Conservation (phyloP, 257 asterid genomes). For the Solanum megistacrolobum region DNA sequence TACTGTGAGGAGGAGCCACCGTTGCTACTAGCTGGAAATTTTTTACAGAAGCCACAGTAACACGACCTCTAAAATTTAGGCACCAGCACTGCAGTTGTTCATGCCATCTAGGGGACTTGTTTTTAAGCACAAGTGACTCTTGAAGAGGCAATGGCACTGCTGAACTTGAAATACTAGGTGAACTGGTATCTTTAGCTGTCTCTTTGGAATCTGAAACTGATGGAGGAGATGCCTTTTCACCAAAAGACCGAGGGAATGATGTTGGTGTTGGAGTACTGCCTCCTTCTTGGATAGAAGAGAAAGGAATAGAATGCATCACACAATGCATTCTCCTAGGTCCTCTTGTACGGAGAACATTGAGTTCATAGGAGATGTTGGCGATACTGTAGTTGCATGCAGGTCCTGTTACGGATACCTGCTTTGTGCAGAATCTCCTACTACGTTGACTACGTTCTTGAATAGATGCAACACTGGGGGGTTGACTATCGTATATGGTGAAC, state of each 20-base stretch:
- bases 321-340: constrained; percentile 26
- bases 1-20: constrained; percentile 5
- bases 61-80: constrained; percentile 19
- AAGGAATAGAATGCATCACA: background rate
- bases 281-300: constrained; percentile 1
- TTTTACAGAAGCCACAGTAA: constrained; percentile 25
- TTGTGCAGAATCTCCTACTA: constrained; percentile 4
- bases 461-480: background rate
- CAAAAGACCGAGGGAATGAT: constrained; percentile 5
- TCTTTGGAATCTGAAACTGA: constrained; percentile 2
- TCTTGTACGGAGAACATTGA: constrained; percentile 17
- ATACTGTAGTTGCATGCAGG: constrained; percentile 12
- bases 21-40: constrained; percentile 22
- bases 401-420: constrained; percentile 8
- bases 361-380: constrained; percentile 14
- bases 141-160: background rate
- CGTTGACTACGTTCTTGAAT: constrained; percentile 1
- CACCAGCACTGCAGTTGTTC: constrained; percentile 28
- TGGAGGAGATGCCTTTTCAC: background rate
- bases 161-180: background rate
- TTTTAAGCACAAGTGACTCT: constrained; percentile 3
- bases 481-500: constrained; percentile 14
- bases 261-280: constrained; percentile 20
- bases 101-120: constrained; percentile 24
- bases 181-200: background rate